Base-by-base conservation (phyloP, 352 stramenopile genomes). In the Phytophthora constricta region DNA sequence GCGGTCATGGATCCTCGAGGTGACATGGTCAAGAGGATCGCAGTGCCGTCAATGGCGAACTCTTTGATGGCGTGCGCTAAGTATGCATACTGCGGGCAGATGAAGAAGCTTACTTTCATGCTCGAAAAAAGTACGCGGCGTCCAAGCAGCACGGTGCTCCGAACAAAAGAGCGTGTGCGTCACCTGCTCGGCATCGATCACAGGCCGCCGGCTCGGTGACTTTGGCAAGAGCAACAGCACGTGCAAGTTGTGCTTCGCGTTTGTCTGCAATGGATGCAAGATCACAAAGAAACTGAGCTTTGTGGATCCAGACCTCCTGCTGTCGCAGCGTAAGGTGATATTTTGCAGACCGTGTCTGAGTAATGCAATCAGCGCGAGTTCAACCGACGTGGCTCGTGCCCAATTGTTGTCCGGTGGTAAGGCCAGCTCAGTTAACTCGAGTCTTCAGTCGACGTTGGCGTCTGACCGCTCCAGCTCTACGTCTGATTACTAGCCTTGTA, bases 51-150 rank as follows among this genome's bases (percentile, higher is more conserved):
- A 11, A 47, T 47, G 41, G 41, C 41, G 4, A 2, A 23, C 19
- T 3, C 41, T 10, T 47, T 47, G 14, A 20, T 47, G 16, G 19
- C 41, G 16, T 9, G 14, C 7, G 19, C 41, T 7, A 47, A 20
- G 16, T 47, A 23, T 10, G 41, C 41, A 1, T 43, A 59, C 28
- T 82, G 74, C 47, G 66, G 69, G 1, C 74, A 71, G 22, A 70
- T 74, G 48, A 79, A 76, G 57, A 78, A 82, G 50, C 59, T 82
- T 20, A 62, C 66, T 22, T 62, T 28, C 27, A 62, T 58, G 34
- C 53, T 68, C 13, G 31, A 42, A 1, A 28, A 10, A n/a, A 37
- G 25, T 41, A 28, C 25, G 22, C 22, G 7, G 26, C 9, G 31
- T 27, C 52, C 45, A 41, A 43, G 8, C 13, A 17, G 13, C 28